Evolutionary conservation across 2,329 filamentous ascomycete genomes (phyloP).

Genomic region (Drechslera avenae): DNA sequence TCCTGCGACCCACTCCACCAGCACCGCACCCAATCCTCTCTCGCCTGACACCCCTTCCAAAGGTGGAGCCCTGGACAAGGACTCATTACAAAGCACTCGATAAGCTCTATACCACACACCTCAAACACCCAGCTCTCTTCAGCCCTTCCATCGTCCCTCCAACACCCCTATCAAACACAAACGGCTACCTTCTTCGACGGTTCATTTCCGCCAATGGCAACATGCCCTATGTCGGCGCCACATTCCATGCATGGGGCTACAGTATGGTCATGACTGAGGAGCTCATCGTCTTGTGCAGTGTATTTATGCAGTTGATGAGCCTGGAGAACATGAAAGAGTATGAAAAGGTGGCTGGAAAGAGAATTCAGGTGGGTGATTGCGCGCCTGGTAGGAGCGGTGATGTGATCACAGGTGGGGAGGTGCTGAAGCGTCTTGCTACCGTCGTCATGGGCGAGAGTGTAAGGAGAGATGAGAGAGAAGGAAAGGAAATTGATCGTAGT

Average conservation of each 20-base stretch:
- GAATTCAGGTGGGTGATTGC: slow-evolving; percentile 39
- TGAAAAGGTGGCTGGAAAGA: slow-evolving; percentile 27
- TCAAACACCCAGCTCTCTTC: slow-evolving; percentile 41
- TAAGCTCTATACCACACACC: slow-evolving; percentile 40
- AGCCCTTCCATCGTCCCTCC: slow-evolving; percentile 26
- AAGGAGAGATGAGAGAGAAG: slow-evolving; percentile 43
- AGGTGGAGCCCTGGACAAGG: slow-evolving; percentile 47
- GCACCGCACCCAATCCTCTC: slow-evolving; percentile 35
- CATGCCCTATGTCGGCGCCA: slow-evolving; percentile 35
- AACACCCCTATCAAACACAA: slow-evolving; percentile 32
- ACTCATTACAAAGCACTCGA: slow-evolving; percentile 49
- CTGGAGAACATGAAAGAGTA: slow-evolving; percentile 36
- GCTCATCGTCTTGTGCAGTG: slow-evolving; percentile 42
- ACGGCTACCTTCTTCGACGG: slow-evolving; percentile 34
- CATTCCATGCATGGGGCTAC: slow-evolving; percentile 45
- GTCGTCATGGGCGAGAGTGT: slow-evolving; percentile 43
- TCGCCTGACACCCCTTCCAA: slow-evolving; percentile 38
- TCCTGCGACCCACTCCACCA: slow-evolving; percentile 9
- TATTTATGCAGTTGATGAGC: slow-evolving; percentile 41
- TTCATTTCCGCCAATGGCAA: slow-evolving; percentile 29
- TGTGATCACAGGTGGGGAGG: slow-evolving; percentile 30
- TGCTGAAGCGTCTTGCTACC: slow-evolving; percentile 40
- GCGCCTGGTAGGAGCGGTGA: slow-evolving; percentile 28
- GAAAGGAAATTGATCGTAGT: slow-evolving; percentile 28
- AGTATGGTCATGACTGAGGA: slow-evolving; percentile 37